Conservation (phyloP, 371 early-diverging fungal genomes). For the Mucor sp. region DNA sequence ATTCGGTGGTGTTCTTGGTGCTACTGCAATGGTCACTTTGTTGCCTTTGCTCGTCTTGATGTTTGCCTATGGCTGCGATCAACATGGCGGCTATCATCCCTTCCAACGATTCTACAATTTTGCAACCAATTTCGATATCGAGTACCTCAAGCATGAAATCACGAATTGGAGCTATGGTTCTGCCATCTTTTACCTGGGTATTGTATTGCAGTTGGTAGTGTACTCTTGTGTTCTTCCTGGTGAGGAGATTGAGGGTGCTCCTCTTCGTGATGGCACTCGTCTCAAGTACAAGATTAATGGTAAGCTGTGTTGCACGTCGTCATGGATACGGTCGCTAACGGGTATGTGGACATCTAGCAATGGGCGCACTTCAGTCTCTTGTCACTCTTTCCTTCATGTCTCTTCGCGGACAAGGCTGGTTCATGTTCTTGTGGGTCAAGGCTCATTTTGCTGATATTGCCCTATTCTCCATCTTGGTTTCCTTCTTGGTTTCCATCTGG, state of each 20-base stretch:
- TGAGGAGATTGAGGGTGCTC: constrained; percentile 66
- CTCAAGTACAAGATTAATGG: constrained; percentile 82
- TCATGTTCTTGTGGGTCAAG: constrained; percentile 69
- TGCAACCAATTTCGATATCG: constrained; percentile 27
- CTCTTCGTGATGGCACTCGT: constrained; percentile 66
- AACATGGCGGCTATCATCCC: constrained; percentile 51
- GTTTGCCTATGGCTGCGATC: constrained; percentile 67
- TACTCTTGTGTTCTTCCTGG: constrained; percentile 75
- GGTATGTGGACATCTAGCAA: constrained; percentile 8
- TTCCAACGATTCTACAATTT: constrained; percentile 26
- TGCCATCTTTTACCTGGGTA: constrained; percentile 58
- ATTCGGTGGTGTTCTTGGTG: constrained; percentile 79
- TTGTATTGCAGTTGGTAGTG: constrained; percentile 70
- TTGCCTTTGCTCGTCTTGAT: constrained; percentile 68
- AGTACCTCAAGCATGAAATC: constrained; percentile 26
- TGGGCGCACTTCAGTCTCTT: constrained; percentile 56
- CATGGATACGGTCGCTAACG: too few relatives aligned
- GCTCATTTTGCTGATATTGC: constrained; percentile 75
- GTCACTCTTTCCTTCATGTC: constrained; percentile 58
- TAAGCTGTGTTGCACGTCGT: constrained; percentile 26
- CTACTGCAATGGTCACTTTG: constrained; percentile 58
- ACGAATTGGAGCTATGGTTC: constrained; percentile 47
- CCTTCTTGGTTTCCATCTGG: constrained; percentile 61
- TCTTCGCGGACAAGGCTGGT: constrained; percentile 30
- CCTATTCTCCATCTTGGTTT: constrained; percentile 65